A percentile compares a stretch with the other conserved stretches of the same genome.
These are phyloP conservation scores for Pythium insidiosum DNA, from an alignment of 352 stramenopile genomes.

Conservation along the genomic window DNA sequence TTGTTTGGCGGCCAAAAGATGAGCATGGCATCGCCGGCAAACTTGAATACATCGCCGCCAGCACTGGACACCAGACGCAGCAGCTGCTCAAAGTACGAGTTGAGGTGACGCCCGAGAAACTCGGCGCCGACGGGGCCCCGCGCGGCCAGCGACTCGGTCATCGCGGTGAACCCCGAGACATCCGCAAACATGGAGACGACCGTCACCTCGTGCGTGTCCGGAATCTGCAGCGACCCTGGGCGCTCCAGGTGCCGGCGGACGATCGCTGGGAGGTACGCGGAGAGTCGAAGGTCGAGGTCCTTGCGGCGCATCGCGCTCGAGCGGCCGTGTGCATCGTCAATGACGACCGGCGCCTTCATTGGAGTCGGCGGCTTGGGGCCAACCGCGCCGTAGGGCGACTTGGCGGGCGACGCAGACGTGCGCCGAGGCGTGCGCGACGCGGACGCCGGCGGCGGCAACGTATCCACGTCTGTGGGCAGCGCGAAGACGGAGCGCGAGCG, in stretches of 20 bases:
- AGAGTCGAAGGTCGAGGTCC: slow-evolving; percentile 77
- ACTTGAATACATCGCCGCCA: slow-evolving; percentile 91
- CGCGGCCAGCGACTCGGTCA: slow-evolving; percentile 88
- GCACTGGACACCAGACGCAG: slow-evolving; percentile 72
- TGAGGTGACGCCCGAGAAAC: slow-evolving; percentile 87
- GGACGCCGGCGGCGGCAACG: too few species aligned
- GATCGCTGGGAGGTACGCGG: slow-evolving; percentile 72
- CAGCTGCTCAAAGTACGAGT: slow-evolving; percentile 90
- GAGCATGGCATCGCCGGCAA: slow-evolving; percentile 93
- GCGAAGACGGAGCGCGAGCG: too few species aligned
- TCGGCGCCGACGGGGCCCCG: slow-evolving; percentile 83
- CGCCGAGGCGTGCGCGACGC: too few species aligned
- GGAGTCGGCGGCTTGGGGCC: too few species aligned
- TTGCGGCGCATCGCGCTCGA: slow-evolving; percentile 45
- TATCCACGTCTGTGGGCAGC: too few species aligned
- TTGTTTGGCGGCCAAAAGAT: slow-evolving; percentile 91
- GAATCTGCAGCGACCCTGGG: slow-evolving; percentile 41
- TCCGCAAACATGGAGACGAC: slow-evolving; percentile 92
- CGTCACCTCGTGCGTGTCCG: slow-evolving; percentile 61
- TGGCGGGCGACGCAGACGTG: too few species aligned
- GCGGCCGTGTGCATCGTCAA: too few species aligned
- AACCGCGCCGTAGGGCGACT: too few species aligned
- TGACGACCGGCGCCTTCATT: too few species aligned
- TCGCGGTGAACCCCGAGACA: slow-evolving; percentile 91
- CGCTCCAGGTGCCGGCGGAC: slow-evolving; percentile 72